Base-by-base conservation (phyloP, 2,329 filamentous ascomycete genomes). In the Monilinia polystroma region DNA sequence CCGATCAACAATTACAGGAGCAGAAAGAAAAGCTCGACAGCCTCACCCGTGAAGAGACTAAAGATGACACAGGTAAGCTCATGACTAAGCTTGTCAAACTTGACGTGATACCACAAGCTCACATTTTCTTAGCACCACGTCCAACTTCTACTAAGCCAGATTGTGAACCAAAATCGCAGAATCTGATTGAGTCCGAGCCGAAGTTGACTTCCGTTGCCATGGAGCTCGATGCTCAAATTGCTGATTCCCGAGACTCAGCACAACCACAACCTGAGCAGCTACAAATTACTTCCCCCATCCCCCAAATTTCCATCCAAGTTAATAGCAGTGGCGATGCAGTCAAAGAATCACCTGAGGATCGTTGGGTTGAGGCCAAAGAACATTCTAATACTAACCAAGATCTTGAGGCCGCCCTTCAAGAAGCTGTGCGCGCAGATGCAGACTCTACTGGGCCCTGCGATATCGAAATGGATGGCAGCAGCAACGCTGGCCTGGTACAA, bases 1-100 rank as follows among this genome's bases (percentile, higher is more conserved):
- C 75, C n/a, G 76, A 77, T 60, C 70, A 73, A 23, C 74, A 74
- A 65, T 73, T 78, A 20, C 73, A 76, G 41, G 72, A 68, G 35
- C 67, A 79, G 54, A 76, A 75, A 66, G 75, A 76, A 49, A 76
- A 76, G 67, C 67, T 78, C 8, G 68, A 73, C 38, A 70, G 72
- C 49, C 68, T 77, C 38, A 72, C 69, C 12, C 59, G 45, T 49
- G 72, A 76, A 66, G 70, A 73, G 43, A 67, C 70, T 52, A 66
- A 76, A 64, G 70, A 72, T n/a, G 65, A 70, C 58, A 63, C 69
- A 63, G 69, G 74, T 76, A 73, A 66, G 73, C 71, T 11, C 16
- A 58, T 62, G 43, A 38, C 38, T 45, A 47, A 12, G 6, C 11
- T 26, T 51, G n/a, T 38, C 32, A 16, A 4, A n/a, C 14, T 41